phyloP scores from a whole-genome alignment of 2,329 filamentous ascomycete genomes.

The Aspergillus ruber region DNA sequence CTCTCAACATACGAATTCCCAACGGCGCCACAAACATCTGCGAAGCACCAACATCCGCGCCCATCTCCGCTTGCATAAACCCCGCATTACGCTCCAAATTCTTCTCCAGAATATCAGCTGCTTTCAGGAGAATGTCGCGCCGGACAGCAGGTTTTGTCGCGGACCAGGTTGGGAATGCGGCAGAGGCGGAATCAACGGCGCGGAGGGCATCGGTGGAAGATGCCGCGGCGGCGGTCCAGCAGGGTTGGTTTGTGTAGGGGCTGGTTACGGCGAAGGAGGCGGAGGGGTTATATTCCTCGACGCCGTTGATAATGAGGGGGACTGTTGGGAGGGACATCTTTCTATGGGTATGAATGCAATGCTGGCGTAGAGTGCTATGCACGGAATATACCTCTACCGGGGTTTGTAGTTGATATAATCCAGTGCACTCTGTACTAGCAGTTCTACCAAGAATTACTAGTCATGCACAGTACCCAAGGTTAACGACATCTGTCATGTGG shows the following conservation, averaged over 20 bases:
- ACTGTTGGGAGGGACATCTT: slow-evolving; percentile 15
- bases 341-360: not conserved
- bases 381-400: not conserved
- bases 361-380: not conserved
- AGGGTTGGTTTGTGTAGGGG: slow-evolving; percentile 46
- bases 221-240: slow-evolving; percentile 52
- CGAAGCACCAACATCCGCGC: slow-evolving; percentile 33
- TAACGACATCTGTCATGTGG: no score
- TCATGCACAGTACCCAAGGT: no score
- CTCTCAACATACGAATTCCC: slow-evolving; percentile 37
- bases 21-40: slow-evolving; percentile 26
- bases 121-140: slow-evolving; percentile 63
- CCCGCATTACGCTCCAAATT: slow-evolving; percentile 47
- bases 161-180: slow-evolving; percentile 62
- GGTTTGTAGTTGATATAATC: not conserved
- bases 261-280: slow-evolving; percentile 43
- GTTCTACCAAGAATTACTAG: no score
- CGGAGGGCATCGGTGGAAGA: slow-evolving; percentile 33
- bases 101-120: slow-evolving; percentile 51
- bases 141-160: slow-evolving; percentile 54
- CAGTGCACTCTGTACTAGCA: no score
- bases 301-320: slow-evolving; percentile 34
- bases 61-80: slow-evolving; percentile 55
- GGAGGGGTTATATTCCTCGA: slow-evolving; percentile 22
- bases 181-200: slow-evolving; percentile 53